Conservation (phyloP, 257 asterid species). For the Haberlea rhodopensis region DNA sequence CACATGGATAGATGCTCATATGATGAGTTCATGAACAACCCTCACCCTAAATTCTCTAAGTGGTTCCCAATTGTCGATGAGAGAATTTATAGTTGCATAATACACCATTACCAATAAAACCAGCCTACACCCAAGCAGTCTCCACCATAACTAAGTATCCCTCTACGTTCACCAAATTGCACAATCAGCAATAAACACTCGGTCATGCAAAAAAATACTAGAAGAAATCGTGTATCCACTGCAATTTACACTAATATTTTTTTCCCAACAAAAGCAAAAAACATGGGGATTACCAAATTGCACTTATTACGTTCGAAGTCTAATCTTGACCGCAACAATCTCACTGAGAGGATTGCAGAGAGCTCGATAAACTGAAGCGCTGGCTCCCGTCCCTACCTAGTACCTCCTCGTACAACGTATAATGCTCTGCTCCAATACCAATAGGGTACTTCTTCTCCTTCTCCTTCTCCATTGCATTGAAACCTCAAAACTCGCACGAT, state of each 20-base stretch:
- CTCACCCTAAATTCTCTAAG: no score
- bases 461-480: conserved; percentile 52
- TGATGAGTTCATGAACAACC: no score
- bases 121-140: not conserved
- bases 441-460: conserved; percentile 84
- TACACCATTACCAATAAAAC: not conserved
- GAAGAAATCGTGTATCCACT: not conserved
- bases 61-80: no score
- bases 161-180: not conserved
- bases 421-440: conserved; percentile 88
- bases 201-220: not conserved
- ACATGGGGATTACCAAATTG: conserved; percentile 63
- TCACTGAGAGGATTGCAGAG: conserved; percentile 63
- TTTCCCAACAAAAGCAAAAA: not conserved
- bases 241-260: not conserved
- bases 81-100: no score
- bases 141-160: not conserved
- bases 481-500: not conserved
- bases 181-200: not conserved
- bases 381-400: conserved; percentile 90
- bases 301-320: conserved; percentile 87
- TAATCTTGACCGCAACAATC: conserved; percentile 80
- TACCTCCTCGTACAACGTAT: conserved; percentile 72
- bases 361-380: conserved; percentile 92
- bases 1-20: no score